Evolutionary conservation across 2,329 filamentous ascomycete genomes (phyloP), one percentile per base, ranked within the genome.

Genomic region (Apiospora koreana): DNA sequence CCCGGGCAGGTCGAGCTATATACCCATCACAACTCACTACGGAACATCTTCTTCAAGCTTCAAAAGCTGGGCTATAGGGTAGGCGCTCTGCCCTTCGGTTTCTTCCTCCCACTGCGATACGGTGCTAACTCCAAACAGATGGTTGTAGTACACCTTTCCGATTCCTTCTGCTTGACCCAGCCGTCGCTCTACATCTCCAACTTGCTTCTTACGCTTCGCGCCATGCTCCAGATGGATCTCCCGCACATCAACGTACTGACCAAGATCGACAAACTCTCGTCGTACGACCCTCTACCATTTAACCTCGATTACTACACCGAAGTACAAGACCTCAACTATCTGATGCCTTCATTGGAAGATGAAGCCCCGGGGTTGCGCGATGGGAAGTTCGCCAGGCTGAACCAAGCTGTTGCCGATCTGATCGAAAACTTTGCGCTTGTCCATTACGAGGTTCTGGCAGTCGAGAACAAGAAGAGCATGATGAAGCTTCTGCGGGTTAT

Each of bases 181-280:
- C 96, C 96, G 0, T 98, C 95, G 3, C 89, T 98, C 72, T 99
- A 98, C 82, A 92, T 99, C 71, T 97, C 95, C 75, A 96, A 97
- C 76, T 87, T 99, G 70, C 91, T 99, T 70, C 91, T 99, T 31
- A 95, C 94, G 69, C 89, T 99, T 73, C 92, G 96, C 74, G 95
- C 94, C 76, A 99, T 99, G 95, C 90, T 99, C 68, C 96, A 98
- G 83, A 95, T 99, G 88, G 96, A 98, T 78, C 92, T 98, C 72
- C 94, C 96, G 0, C 94, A 98, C 79, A 86, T 99, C 75, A 99
- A 99, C 78, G 93, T 99, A 72, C 88, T 99, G 35, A 98, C 95
- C 70, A 99, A 99, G 83, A 97, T 99, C 82, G 96, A 99, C 82
- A 98, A 98, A 79, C 86, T 99, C 69, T 86, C 91, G 45, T 90